A percentile compares a stretch with the other conserved stretches of the same genome.
These are phyloP conservation scores for Cordyceps pruinosa DNA, from an alignment of 2,329 filamentous ascomycete species.

Conservation along the genomic window DNA sequence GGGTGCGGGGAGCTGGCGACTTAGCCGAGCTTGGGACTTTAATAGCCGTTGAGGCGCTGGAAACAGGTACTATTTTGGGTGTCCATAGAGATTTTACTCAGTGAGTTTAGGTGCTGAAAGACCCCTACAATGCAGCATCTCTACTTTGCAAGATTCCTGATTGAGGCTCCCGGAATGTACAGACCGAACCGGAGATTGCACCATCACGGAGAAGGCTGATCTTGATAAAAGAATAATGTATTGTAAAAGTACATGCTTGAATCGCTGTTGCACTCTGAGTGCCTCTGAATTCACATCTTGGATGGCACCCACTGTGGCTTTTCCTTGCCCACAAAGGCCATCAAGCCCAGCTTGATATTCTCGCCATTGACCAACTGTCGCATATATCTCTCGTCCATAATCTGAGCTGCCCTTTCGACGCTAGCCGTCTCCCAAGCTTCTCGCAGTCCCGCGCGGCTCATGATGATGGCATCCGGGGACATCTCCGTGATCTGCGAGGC, in stretches of 20 bases:
- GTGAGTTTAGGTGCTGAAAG: too few species aligned
- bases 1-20: background rate
- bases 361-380: slow-evolving; percentile 33
- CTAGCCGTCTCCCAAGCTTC: slow-evolving; percentile 33
- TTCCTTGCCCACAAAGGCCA: slow-evolving; percentile 45
- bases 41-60: background rate
- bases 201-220: too few species aligned
- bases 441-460: slow-evolving; percentile 33
- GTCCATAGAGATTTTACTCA: too few species aligned
- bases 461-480: slow-evolving; percentile 32
- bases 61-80: background rate
- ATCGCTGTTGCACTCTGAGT: background rate
- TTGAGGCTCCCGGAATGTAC: too few species aligned
- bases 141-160: too few species aligned
- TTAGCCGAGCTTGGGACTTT: background rate
- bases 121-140: too few species aligned
- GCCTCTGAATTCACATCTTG: slow-evolving; percentile 37
- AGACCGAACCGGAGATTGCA: too few species aligned
- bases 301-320: slow-evolving; percentile 42
- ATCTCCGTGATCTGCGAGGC: slow-evolving; percentile 28
- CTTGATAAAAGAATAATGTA: background rate
- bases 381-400: slow-evolving; percentile 35
- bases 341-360: slow-evolving; percentile 43
- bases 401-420: slow-evolving; percentile 32
- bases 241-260: background rate